These are phyloP conservation scores for Aspergillus uvarum DNA, from an alignment of 2,329 filamentous ascomycete genomes.

Conservation along the genomic window DNA sequence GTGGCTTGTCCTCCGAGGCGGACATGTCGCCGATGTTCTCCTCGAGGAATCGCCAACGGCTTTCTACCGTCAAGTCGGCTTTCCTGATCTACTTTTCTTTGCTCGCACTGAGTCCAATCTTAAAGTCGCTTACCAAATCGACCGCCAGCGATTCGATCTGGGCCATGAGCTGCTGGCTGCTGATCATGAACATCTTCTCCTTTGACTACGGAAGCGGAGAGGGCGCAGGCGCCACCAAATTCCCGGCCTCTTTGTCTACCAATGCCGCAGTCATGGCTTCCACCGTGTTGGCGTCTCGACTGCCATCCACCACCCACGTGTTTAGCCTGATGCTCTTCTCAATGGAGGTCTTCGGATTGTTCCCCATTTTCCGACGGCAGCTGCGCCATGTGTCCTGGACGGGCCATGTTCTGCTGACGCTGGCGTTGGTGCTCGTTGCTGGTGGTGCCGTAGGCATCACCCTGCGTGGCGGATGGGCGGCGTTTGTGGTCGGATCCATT, in stretches of 20 bases:
- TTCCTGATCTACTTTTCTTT: conserved; percentile 90
- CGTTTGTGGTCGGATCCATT: conserved; percentile 69
- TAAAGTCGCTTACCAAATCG: conserved; percentile 92
- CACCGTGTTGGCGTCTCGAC: conserved; percentile 84
- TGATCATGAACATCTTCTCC: conserved; percentile 95
- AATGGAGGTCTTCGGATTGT: conserved; percentile 95
- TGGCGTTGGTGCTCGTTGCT: conserved; percentile 73
- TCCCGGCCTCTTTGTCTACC: conserved; percentile 71
- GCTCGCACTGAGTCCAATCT: conserved; percentile 86
- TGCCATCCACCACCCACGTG: conserved; percentile 88
- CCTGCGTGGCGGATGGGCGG: conserved; percentile 53
- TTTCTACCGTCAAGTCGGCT: conserved; percentile 88
- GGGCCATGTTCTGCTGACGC: conserved; percentile 75
- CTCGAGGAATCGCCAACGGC: conserved; percentile 59
- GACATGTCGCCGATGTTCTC: conserved; percentile 44
- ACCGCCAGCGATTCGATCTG: conserved; percentile 95
- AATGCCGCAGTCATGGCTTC: conserved; percentile 96
- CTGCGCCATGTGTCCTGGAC: conserved; percentile 77
- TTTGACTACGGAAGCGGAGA: conserved; percentile 82
- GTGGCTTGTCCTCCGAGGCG: conserved; percentile 25
- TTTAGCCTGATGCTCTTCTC: conserved; percentile 94
- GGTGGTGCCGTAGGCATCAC: conserved; percentile 72
- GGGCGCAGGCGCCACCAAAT: conserved; percentile 46
- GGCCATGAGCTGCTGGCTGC: conserved; percentile 91
- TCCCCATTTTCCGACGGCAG: conserved; percentile 94